A percentile compares a stretch with the other conserved stretches of the same genome.
Conservation (phyloP, 2,329 filamentous ascomycete species). For the Clarireedia homoeocarpa region DNA sequence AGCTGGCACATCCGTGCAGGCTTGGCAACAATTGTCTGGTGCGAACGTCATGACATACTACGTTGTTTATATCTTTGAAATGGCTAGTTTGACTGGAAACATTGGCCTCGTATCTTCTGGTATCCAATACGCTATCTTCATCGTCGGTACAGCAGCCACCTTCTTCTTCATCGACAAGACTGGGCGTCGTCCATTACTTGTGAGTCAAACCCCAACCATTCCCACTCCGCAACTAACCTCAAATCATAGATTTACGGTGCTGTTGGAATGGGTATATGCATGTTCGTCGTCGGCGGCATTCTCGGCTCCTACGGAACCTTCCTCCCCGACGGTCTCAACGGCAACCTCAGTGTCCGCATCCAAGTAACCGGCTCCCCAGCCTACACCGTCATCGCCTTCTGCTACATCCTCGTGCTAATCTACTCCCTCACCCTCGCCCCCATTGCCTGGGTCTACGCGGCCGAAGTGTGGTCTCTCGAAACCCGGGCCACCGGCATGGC, state of each 20-base stretch:
- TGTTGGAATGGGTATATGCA: constrained; percentile 34
- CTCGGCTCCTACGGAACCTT: constrained; percentile 34
- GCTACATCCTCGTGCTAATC: constrained; percentile 55
- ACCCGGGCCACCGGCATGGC: constrained; percentile 53
- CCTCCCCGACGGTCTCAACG: constrained; percentile 37
- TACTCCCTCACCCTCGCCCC: constrained; percentile 58
- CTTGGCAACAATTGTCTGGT: constrained; percentile 22
- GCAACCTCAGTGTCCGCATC: constrained; percentile 45
- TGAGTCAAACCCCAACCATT: background rate
- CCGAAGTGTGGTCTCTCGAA: constrained; percentile 56
- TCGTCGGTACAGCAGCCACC: constrained; percentile 16
- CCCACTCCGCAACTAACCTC: background rate
- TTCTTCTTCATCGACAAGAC: constrained; percentile 25
- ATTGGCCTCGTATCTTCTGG: constrained; percentile 27
- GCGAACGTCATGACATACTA: constrained; percentile 30
- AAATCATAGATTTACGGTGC: constrained; percentile 32
- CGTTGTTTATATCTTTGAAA: constrained; percentile 33
- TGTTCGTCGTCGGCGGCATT: constrained; percentile 40
- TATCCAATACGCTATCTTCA: constrained; percentile 23
- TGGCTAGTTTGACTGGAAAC: constrained; percentile 32
- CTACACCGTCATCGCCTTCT: constrained; percentile 57
- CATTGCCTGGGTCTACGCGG: constrained; percentile 58
- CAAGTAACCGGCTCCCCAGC: constrained; percentile 44
- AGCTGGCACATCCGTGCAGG: constrained; percentile 9
- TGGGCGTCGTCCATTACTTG: constrained; percentile 4